Base-by-base conservation (phyloP, 2,329 filamentous ascomycete species). In the Thermoascus crustaceus region DNA sequence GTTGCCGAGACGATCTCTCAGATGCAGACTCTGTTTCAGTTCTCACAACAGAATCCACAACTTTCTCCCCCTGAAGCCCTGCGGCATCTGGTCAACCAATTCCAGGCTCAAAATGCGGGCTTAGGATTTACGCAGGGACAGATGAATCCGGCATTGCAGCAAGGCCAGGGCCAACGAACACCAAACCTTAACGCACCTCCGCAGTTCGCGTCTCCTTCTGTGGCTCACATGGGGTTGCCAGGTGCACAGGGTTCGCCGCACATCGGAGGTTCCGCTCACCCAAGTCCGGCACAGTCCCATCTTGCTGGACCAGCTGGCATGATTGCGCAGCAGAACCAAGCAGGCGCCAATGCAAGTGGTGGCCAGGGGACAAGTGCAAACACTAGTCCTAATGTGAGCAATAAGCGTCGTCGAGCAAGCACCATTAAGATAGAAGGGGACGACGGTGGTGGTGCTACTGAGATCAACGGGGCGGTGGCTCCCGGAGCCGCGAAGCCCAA, bases 1-100 rank as follows among this genome's bases (percentile, higher is more conserved):
- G 69, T 80, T 41, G 74, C 73, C 40, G 78, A 82, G 56, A 79
- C 76, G 19, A 72, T 81, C 53, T 76, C 73, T 35, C 67, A 73
- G 45, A 81, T 82, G 78, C 70, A 70, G 38, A 66, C 70, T 39
- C 57, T 80, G 21, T 77, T 80, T 60, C 64, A 67, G 32, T 75
- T 70, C 45, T 72, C 72, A 16, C 67, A 73, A 38, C 63, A 69
- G 32, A 66, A 75, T 44, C 63, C 64, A 4, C 63, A 68, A 13
- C 51, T 77, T 36, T 66, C 67, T 18, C 72, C 76, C 3, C 60
- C 64, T 13, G 66, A 76, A 45, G 72, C 75, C n/a, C 58, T 80
- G 37, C 61, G 69, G 27, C 63, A 66, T 23, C 67, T 76, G 34
- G 71, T 73, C 35, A 60, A 55, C 26, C 63, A 60, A 29, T 63